Percentiles rank a stretch among this genome's conserved stretches.
phyloP scores from a whole-genome alignment of 345 rosid species.

The Ricinus communis region DNA sequence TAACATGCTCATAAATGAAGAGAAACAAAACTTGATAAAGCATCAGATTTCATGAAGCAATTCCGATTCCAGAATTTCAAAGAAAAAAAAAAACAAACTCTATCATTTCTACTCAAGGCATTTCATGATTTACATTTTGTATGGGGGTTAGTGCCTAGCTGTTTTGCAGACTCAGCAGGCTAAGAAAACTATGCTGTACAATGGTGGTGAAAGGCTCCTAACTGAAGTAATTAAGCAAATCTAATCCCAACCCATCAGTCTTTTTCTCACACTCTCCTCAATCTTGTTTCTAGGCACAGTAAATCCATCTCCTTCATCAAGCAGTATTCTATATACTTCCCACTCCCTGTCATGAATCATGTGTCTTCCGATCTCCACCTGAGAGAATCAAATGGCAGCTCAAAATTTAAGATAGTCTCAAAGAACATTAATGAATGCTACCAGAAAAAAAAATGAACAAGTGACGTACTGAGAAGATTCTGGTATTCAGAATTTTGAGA shows the following conservation, averaged over 20 bases:
- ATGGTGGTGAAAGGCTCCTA: neutral
- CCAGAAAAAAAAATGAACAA: neutral
- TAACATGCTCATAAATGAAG: neutral
- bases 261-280: slow-evolving; percentile 47
- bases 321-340: slow-evolving; percentile 64
- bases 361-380: slow-evolving; percentile 68
- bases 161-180: neutral
- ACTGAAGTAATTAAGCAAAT: neutral
- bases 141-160: slow-evolving; percentile 8
- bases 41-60: neutral
- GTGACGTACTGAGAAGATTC: slow-evolving; percentile 54
- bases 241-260: slow-evolving; percentile 69
- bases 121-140: slow-evolving; percentile 4
- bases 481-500: slow-evolving; percentile 41
- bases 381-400: slow-evolving; percentile 4
- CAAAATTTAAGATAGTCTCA: neutral
- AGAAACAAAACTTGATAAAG: neutral
- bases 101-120: neutral
- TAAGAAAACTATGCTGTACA: slow-evolving; percentile 13
- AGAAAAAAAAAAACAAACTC: neutral
- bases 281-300: slow-evolving; percentile 48
- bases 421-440: neutral
- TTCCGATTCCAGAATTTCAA: neutral
- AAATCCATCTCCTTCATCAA: slow-evolving; percentile 51
- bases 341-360: slow-evolving; percentile 57